These are phyloP conservation scores for Antitrichia curtipendula DNA, from an alignment of 225 moss, liverwort and hornwort genomes.

Conservation along the genomic window DNA sequence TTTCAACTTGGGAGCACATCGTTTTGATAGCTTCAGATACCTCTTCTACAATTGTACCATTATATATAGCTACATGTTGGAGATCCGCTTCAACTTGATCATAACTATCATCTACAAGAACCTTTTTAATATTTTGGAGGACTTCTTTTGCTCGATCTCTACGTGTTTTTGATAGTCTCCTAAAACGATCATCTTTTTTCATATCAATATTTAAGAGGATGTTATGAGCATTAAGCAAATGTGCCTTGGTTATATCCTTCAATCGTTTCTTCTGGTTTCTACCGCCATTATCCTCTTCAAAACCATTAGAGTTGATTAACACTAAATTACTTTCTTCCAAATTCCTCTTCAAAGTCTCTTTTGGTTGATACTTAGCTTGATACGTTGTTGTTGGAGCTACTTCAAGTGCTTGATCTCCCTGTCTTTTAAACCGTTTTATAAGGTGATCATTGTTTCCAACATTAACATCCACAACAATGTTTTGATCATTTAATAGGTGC, in stretches of 20 bases:
- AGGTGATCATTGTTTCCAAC: too few relatives aligned
- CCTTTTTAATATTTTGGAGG: neutral
- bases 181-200: too few relatives aligned
- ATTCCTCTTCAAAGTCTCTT: neutral
- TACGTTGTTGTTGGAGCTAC: fast-evolving
- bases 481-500: too few relatives aligned
- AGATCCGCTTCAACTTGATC: neutral
- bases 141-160: neutral
- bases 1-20: neutral
- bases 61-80: neutral
- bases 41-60: neutral
- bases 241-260: neutral
- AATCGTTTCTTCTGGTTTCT: neutral
- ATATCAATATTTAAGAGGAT: neutral
- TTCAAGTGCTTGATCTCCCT: neutral
- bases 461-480: neutral
- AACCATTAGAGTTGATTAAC: neutral
- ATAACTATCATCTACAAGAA: neutral
- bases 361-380: too few relatives aligned
- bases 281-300: neutral
- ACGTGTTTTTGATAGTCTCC: neutral
- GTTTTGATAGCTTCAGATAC: neutral
- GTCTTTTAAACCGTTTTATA: neutral
- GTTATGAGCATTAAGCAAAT: neutral
- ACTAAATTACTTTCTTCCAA: neutral